These are phyloP conservation scores for Penicillium sp. DNA, from an alignment of 2,329 filamentous ascomycete genomes.

Conservation along the genomic window DNA sequence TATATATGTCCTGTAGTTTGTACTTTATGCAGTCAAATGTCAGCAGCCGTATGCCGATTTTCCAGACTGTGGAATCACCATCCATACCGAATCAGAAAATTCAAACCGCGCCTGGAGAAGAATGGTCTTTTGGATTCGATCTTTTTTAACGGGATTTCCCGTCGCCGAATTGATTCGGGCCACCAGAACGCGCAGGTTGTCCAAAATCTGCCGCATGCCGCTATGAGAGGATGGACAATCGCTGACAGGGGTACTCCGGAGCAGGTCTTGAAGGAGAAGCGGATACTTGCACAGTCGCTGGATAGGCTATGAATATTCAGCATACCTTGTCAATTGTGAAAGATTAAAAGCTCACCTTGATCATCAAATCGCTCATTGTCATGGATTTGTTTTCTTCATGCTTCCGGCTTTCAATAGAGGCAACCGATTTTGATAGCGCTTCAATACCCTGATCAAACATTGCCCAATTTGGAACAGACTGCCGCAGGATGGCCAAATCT, in stretches of 20 bases:
- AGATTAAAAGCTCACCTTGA: constrained; percentile 69
- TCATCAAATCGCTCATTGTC: constrained; percentile 82
- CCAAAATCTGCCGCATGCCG: constrained; percentile 75
- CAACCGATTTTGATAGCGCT: constrained; percentile 75
- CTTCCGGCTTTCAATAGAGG: constrained; percentile 69
- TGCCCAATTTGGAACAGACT: constrained; percentile 74
- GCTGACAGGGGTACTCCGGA: constrained; percentile 79
- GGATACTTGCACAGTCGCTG: constrained; percentile 93
- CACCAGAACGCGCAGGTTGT: constrained; percentile 74
- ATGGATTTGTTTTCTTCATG: constrained; percentile 74
- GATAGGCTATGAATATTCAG: constrained; percentile 69
- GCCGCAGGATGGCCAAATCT: constrained; percentile 73
- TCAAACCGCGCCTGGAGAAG: constrained; percentile 79
- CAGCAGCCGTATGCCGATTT: background rate
- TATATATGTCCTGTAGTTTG: constrained; percentile 64
- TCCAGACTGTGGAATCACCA: background rate
- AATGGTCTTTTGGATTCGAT: constrained; percentile 80
- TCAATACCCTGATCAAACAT: constrained; percentile 86
- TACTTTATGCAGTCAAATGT: constrained; percentile 22
- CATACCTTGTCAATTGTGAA: constrained; percentile 1
- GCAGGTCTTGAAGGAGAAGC: constrained; percentile 80
- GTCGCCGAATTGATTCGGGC: constrained; percentile 84
- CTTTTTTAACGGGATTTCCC: constrained; percentile 72
- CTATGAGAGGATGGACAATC: constrained; percentile 86
- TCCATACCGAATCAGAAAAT: constrained; percentile 72